phyloP scores from a whole-genome alignment of 2,329 filamentous ascomycete species.

The Fusarium praegraminearum region DNA sequence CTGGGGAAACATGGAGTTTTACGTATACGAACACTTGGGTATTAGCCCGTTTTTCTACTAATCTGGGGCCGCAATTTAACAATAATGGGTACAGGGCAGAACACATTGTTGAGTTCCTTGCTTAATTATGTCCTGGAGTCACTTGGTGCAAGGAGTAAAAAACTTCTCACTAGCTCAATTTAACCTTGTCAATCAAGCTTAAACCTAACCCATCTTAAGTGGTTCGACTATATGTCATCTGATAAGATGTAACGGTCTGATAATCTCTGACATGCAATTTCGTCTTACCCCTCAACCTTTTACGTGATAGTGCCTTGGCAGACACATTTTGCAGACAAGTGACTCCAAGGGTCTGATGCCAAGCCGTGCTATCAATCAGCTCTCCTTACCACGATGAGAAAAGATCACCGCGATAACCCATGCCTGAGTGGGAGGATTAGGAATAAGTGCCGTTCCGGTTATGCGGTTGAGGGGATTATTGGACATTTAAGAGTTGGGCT shows the following conservation, averaged over 20 bases:
- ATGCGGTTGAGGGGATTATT: background rate
- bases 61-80: background rate
- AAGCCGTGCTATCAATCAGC: conserved; percentile 37
- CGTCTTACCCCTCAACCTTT: background rate
- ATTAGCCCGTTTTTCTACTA: background rate
- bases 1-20: background rate
- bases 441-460: conserved; percentile 10
- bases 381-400: conserved; percentile 15
- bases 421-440: conserved; percentile 17
- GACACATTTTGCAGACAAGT: background rate
- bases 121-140: background rate
- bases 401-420: conserved; percentile 24
- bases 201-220: background rate
- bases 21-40: background rate
- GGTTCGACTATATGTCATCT: conserved; percentile 12
- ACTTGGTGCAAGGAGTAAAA: background rate
- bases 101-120: background rate
- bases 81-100: background rate
- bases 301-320: conserved; percentile 22
- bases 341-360: conserved; percentile 3
- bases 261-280: conserved; percentile 18
- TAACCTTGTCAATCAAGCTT: background rate
- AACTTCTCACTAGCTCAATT: background rate
- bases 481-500: background rate
- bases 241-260: conserved; percentile 32